These are phyloP conservation scores for Tilletia horrida DNA, from an alignment of 1,284 basidiomycete species.

Conservation along the genomic window DNA sequence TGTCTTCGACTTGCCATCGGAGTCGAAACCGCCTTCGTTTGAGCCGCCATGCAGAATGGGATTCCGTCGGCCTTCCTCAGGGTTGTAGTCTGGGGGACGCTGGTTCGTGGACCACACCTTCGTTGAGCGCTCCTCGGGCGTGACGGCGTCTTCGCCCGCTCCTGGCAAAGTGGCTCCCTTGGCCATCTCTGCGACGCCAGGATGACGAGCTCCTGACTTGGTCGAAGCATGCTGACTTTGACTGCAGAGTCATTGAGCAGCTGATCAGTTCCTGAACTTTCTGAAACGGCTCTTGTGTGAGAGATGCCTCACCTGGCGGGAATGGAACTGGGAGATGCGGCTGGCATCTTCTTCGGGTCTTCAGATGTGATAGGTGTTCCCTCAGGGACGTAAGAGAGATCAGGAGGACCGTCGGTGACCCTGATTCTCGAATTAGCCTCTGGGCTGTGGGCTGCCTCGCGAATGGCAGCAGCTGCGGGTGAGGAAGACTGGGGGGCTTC, in stretches of 20 bases:
- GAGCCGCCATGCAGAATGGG: conserved; percentile 37
- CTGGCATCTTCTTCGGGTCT: conserved; percentile 32
- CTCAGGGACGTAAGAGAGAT: conserved; percentile 36
- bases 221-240: conserved; percentile 25
- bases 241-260: conserved; percentile 12
- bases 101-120: conserved; percentile 36
- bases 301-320: conserved; percentile 4
- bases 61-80: conserved; percentile 33
- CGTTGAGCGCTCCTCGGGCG: conserved; percentile 32
- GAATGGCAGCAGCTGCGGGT: background rate
- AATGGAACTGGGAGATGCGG: background rate
- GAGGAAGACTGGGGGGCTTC: background rate
- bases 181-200: conserved; percentile 34
- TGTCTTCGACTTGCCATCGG: conserved; percentile 22
- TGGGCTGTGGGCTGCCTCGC: conserved; percentile 1
- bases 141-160: conserved; percentile 32
- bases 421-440: background rate
- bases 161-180: conserved; percentile 29
- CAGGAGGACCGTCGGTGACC: conserved; percentile 5
- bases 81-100: conserved; percentile 36
- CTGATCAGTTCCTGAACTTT: background rate
- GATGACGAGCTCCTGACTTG: conserved; percentile 23
- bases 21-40: conserved; percentile 30
- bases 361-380: conserved; percentile 34
- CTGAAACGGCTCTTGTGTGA: background rate